phyloP scores from a whole-genome alignment of 306 rosid species.

The Trifolium pratense region DNA sequence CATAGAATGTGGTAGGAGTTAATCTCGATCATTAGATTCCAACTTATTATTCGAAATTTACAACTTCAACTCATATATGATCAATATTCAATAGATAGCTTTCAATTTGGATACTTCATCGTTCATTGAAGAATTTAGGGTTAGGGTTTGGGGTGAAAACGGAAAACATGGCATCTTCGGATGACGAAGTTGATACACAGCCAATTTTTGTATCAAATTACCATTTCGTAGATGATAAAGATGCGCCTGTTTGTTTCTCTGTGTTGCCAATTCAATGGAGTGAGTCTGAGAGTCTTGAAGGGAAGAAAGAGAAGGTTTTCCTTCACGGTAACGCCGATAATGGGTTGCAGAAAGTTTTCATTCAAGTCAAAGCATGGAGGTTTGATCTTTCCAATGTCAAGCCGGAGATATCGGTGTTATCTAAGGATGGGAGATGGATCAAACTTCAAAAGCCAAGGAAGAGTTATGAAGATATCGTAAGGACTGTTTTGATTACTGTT shows the following conservation, averaged over 20 bases:
- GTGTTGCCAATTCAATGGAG: constrained; percentile 76
- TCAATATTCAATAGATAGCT: neutral
- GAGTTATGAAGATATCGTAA: constrained; percentile 65
- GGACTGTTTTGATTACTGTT: constrained; percentile 67
- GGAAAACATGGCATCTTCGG: constrained; percentile 69
- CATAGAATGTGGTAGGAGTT: neutral
- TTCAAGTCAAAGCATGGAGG: constrained; percentile 77
- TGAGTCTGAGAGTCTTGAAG: constrained; percentile 47
- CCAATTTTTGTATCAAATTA: constrained; percentile 63
- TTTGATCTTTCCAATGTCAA: constrained; percentile 62
- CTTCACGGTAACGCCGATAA: constrained; percentile 66
- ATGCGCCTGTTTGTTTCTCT: constrained; percentile 65
- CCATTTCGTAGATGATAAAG: constrained; percentile 61
- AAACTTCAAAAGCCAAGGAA: constrained; percentile 82
- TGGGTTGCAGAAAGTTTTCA: constrained; percentile 68
- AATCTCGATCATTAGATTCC: neutral
- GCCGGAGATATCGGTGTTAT: constrained; percentile 75
- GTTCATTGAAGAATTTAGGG: too few relatives aligned
- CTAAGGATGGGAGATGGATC: constrained; percentile 69
- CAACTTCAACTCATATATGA: neutral
- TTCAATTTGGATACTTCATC: neutral
- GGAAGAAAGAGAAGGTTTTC: constrained; percentile 48
- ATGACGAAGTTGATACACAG: constrained; percentile 68
- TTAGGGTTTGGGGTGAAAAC: constrained; percentile 36
- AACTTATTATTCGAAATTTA: neutral